These are phyloP conservation scores for Tuber melanosporum DNA, from an alignment of 495 filamentous ascomycete genomes.

Conservation along the genomic window DNA sequence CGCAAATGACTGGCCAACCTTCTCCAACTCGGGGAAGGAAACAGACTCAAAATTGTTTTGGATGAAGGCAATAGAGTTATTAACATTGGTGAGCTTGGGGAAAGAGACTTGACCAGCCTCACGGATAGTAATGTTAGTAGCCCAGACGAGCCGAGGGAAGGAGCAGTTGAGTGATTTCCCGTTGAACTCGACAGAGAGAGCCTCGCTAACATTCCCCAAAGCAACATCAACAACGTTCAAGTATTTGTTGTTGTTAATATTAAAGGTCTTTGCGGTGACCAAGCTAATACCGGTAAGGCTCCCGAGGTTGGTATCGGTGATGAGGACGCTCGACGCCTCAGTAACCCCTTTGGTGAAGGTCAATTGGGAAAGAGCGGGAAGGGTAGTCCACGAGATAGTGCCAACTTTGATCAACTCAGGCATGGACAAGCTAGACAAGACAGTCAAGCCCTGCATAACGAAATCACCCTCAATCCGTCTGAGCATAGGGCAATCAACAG, in stretches of 20 bases:
- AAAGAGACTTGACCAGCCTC: conserved; percentile 68
- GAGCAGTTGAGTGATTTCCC: conserved; percentile 52
- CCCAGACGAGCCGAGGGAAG: conserved; percentile 71
- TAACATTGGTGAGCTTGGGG: conserved; percentile 70
- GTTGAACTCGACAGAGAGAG: conserved; percentile 59
- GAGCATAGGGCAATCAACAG: conserved; percentile 45
- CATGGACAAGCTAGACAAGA: conserved; percentile 59
- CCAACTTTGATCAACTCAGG: conserved; percentile 57
- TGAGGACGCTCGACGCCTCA: conserved; percentile 57
- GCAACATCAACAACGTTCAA: conserved; percentile 64
- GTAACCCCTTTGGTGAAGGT: conserved; percentile 57
- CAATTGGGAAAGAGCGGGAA: conserved; percentile 63
- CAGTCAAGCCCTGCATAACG: conserved; percentile 57
- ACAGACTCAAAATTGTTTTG: conserved; percentile 65
- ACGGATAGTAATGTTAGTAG: conserved; percentile 77
- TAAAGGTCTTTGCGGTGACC: conserved; percentile 53
- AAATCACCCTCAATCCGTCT: conserved; percentile 56
- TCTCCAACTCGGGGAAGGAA: conserved; percentile 71
- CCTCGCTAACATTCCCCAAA: conserved; percentile 59
- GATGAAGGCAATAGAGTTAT: conserved; percentile 76
- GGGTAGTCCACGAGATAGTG: conserved; percentile 61
- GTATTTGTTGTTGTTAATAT: conserved; percentile 75
- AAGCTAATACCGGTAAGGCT: conserved; percentile 74
- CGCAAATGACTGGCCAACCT: conserved; percentile 62
- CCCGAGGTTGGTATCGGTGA: conserved; percentile 75